phyloP scores from a whole-genome alignment of 2,329 filamentous ascomycete genomes.

The Fusarium transvaalense region DNA sequence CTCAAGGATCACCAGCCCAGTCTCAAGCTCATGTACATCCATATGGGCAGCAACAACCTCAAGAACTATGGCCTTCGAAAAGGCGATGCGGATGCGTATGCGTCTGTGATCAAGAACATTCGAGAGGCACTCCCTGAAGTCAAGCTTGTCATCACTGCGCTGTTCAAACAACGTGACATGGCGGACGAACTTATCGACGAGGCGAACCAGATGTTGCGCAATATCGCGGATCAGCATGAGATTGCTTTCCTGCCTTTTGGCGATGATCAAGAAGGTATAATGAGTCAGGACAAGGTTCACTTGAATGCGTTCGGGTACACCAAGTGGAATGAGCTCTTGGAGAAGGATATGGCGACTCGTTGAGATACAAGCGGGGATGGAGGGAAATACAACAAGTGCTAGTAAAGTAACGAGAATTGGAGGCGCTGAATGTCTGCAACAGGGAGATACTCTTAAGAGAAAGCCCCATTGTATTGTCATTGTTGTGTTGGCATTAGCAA shows the following conservation, averaged over 20 bases:
- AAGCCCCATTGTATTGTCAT: neutral
- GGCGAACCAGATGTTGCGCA: neutral
- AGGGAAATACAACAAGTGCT: neutral
- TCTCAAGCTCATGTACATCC: slow-evolving; percentile 10
- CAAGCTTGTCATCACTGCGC: neutral
- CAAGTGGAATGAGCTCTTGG: slow-evolving; percentile 2
- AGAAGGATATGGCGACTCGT: slow-evolving; percentile 1
- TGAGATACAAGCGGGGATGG: no score
- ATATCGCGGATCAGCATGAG: neutral
- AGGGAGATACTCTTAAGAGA: neutral
- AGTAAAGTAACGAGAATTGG: neutral
- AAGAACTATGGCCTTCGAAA: neutral
- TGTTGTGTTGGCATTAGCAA: neutral
- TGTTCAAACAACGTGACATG: slow-evolving; percentile 9
- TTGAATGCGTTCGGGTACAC: slow-evolving; percentile 9
- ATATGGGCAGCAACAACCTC: slow-evolving; percentile 22
- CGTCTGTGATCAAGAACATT: neutral
- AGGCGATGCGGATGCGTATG: neutral
- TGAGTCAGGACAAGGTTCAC: slow-evolving; percentile 18
- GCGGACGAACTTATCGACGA: neutral
- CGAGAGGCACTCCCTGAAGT: neutral
- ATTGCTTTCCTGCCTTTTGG: neutral
- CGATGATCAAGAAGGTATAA: neutral
- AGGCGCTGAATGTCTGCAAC: neutral
- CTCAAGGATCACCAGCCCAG: neutral